Conservation (phyloP, 495 filamentous ascomycete species). For the Aspergillus saccharolyticus region DNA sequence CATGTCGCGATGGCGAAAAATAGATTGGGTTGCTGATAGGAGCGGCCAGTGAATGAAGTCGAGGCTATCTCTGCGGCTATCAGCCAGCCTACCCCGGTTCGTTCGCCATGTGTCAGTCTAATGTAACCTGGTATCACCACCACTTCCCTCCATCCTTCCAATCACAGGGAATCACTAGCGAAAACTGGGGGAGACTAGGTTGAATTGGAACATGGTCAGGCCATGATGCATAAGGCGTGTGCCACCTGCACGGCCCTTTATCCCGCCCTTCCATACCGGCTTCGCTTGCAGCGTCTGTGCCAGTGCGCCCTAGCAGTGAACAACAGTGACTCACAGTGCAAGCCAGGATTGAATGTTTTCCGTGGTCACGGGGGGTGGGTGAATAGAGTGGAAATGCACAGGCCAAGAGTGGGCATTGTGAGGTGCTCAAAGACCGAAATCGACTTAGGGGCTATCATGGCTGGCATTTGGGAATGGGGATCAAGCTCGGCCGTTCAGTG, state of each 20-base stretch:
- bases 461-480: background rate
- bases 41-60: background rate
- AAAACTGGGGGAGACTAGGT: background rate
- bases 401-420: background rate
- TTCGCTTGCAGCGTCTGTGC: background rate
- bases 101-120: constrained; percentile 5
- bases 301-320: background rate
- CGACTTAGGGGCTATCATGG: background rate
- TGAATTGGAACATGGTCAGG: background rate
- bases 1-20: constrained; percentile 5
- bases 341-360: background rate
- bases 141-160: background rate
- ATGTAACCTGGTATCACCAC: background rate
- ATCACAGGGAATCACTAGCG: background rate
- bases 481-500: background rate
- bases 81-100: constrained; percentile 2
- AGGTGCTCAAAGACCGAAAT: background rate
- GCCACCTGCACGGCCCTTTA: constrained; percentile 3
- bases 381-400: background rate
- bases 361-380: background rate
- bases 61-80: constrained; percentile 6
- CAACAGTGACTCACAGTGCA: too few relatives aligned
- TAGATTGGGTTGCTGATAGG: constrained; percentile 1
- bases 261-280: background rate
- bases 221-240: constrained; percentile 1